Base-by-base conservation (phyloP, 2,329 filamentous ascomycete genomes). In the Diaporthe caulivora region DNA sequence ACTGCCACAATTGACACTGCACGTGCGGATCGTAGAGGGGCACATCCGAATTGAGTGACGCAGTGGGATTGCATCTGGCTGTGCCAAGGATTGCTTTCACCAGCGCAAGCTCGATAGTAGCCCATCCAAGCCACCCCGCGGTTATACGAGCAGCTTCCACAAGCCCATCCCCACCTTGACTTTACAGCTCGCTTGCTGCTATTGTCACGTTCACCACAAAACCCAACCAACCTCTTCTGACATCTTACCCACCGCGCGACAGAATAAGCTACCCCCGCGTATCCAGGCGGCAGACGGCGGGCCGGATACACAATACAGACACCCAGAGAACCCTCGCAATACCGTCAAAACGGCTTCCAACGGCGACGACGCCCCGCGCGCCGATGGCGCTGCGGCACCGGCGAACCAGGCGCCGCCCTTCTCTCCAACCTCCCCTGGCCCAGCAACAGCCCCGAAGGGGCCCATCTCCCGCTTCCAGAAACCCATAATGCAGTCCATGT, bases 401-500 rank as follows among this genome's bases (percentile, higher is more conserved):
- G 64, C 72, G 60, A 74, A 77, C 73, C 75, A 76, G 72, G 75
- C 76, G 69, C 74, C 34, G 75, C 64, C 24, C 58, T n/a, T 74
- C 24, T 72, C 75, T 40, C 75, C 75, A n/a, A 76, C 67, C 37
- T 76, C 75, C 31, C 75, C 73, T 51, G 68, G 69, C 67, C 77
- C 79, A n/a, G 78, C 79, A 18, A 78, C 78, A 15, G 68, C 70
- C n/a, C 67, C 73, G 1, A 78, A 78, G n/a, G 69, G 69, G 44
- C 69, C 69, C 13, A n/a, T 53, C 55, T 83, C 82, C 70, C 80
- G 84, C 75, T 79, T 82, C 65, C 86, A 87, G 78, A 84, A 87
- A 75, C 87, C 88, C 78, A 89, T 88, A 80, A 75, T 72, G 73
- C 65, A 70, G 71, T 75, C 73, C 67, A 88, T 92, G 86, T 89